Percentiles rank a stretch among this genome's conserved stretches.
Evolutionary conservation across 2,329 filamentous ascomycete species (phyloP).

Genomic region (Hymenoscyphus fructigenus): DNA sequence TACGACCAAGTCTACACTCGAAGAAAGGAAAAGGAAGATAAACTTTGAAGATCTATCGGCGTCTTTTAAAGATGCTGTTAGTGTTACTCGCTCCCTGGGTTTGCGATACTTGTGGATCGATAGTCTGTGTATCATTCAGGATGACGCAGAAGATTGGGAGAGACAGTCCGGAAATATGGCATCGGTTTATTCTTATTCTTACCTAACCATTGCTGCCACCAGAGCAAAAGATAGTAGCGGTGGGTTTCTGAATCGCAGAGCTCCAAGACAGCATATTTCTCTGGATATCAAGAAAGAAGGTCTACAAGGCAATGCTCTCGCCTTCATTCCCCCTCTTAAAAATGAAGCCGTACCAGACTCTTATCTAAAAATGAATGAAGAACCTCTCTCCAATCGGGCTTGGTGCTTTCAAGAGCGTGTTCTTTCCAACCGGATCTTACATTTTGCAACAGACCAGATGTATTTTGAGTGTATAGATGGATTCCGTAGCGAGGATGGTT

Average conservation of each 20-base stretch:
- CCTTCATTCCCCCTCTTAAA: background rate
- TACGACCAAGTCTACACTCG: background rate
- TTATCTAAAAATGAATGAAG: background rate
- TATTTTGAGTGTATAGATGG: conserved; percentile 11
- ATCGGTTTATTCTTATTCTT: background rate
- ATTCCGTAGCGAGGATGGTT: conserved; percentile 12
- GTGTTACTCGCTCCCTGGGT: background rate
- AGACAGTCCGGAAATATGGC: background rate
- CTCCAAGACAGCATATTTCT: background rate
- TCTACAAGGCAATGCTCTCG: background rate
- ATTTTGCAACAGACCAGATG: conserved; percentile 2
- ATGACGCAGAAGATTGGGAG: background rate
- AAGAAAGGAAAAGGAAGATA: background rate
- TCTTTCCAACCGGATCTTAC: background rate
- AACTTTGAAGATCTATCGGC: background rate
- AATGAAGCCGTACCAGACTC: background rate
- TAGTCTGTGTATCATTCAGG: background rate
- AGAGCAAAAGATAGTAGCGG: background rate
- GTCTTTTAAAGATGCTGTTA: background rate
- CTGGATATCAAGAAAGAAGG: background rate
- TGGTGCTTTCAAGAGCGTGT: conserved; percentile 9
- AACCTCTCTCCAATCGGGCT: conserved; percentile 2
- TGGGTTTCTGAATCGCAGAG: background rate
- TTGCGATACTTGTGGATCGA: background rate
- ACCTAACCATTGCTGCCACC: background rate